Base-by-base conservation (phyloP, 306 rosid genomes). In the Dryas drummondii region DNA sequence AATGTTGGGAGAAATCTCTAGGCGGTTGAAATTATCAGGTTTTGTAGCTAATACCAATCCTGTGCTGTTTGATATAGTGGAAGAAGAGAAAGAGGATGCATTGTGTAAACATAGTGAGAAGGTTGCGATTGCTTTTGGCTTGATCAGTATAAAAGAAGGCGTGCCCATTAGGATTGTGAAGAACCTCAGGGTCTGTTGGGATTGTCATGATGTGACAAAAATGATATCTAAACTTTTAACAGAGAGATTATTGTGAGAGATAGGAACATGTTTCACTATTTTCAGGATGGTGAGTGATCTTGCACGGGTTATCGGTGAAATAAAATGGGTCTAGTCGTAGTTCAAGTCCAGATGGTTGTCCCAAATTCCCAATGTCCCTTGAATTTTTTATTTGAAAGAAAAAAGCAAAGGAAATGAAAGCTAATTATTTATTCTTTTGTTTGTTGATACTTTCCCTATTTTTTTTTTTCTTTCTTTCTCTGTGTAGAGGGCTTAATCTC, bases 71-170 rank as follows among this genome's bases (percentile, higher is more conserved):
- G 96, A 91, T 45, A 82, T 87, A 59, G 91, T 85, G 44, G 88
- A 90, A 64, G 88, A 90, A 79, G 86, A 81, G 76, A 90, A 88
- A 68, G 88, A 85, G 80, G 82, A 82, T 77, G 85, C 87, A 41
- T 57, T 90, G 82, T 71, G 85, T 71, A 79, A 51, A 59, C 92
- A 87, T 46, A 79, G 87, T 22, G 89, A 85, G 82, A 88, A 86
- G 72, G 67, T 85, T 37, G 96, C 88, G 40, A 85, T 90, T 80
- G 88, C 91, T 19, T 90, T 81, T 57, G 91, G 90, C 19, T 74
- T 85, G 86, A 78, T 88, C n/a, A 78, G 82, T 64, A 56, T 79
- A 54, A 73, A 78, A 59, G 81, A 79, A 52, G 81, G 79, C 4
- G 72, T 70, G 57, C 82, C 85, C 2, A 78, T 84, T 74, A 61